Evolutionary conservation across 2,329 filamentous ascomycete genomes (phyloP), one percentile per base, ranked within the genome.

Genomic region (Claviceps digitariae): DNA sequence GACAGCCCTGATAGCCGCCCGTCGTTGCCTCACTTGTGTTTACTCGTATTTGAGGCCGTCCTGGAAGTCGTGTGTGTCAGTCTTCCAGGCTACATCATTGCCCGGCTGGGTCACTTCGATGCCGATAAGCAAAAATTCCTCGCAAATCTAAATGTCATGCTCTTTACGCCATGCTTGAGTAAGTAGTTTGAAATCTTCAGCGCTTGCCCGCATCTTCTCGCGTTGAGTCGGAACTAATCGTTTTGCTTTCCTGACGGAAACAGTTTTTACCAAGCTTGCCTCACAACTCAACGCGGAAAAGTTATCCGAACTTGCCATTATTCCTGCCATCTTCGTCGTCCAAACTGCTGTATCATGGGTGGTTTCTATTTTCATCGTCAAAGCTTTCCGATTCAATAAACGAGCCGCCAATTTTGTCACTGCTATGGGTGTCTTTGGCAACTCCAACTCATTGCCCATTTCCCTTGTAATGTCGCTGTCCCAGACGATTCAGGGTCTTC

Each of bases 111-210:
- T 66, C 87, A 95, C 72, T 97, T 98, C 69, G 89, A 95, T 69
- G 89, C 88, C 58, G 90, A 95, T 51, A 87, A 90, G 67, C 93
- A 98, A 69, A 97, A 96, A 70, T 94, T 98, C 65, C 77, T 96
- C 50, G 91, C 93, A 52, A 96, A 98, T 65, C 76, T 98, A 60
- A 98, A 98, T 68, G 90, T 96, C 55, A 87, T 87, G 73, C 77
- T 98, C 44, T 98, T 98, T 70, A 98, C 93, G 31, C 93, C 93
- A 59, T 97, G 93, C 68, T 82, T 98, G 58, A 94, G 88, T 94
- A 82, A 57, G 84, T 71, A 43, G 36, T 36, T 25, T 8, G 6
- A 17, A 46, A 5, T 10, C 23, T 13, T 3, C 3, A 45, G 43
- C 23, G 4, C 4, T 27, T 45, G 12, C 20, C 5, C 6, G 8